Base-by-base conservation (phyloP, 192 early-diverging fungal species). In the Glomus cerebriforme region DNA sequence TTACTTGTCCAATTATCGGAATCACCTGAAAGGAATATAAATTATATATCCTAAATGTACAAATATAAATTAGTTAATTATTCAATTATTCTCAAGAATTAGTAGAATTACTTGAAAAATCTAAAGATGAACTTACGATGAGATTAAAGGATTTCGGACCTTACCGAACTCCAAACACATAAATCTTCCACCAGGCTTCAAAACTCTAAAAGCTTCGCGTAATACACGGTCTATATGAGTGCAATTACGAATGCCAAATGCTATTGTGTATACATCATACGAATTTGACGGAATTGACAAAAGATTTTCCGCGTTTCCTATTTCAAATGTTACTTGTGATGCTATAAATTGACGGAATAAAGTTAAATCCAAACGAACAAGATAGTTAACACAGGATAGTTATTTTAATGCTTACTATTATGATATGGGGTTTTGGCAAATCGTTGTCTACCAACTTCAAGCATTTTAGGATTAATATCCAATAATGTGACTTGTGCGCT, bases 241-340 rank as follows among this genome's bases (percentile, higher is more conserved):
- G 85, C 95, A 96, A 85, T 99, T 99, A 78, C 97, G 91, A 79
- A 99, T 99, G 26, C 98, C 98, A 86, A 98, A 98, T 29, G 98
- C 96, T 74, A 99, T 99, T 3, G 97, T 96, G 82, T 97, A 99
- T 1, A 92, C 92, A 82, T 99, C 98, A 64, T 95, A 90, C 15
- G 92, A 92, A 35, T 91, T 88, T 80, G 92, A 90, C 7, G 91
- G 86, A 59, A 98, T 90, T 35, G 87, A 83, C 22, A 84, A 89
- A 64, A 99, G 85, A 35, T 92, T 82, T 84, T 99, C 96, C 15
- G 97, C 97, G 79, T 99, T 97, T 35, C 95, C 95, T 22, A 93
- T 93, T 47, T 89, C 83, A 81, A 96, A 97, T 3, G 81, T 79
- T 9, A 95, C 88, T 72, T 95, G 90, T 9, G 82, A 82, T 7